These are phyloP conservation scores for Colletotrichum spaethianum DNA, from an alignment of 2,329 filamentous ascomycete species.

Conservation along the genomic window DNA sequence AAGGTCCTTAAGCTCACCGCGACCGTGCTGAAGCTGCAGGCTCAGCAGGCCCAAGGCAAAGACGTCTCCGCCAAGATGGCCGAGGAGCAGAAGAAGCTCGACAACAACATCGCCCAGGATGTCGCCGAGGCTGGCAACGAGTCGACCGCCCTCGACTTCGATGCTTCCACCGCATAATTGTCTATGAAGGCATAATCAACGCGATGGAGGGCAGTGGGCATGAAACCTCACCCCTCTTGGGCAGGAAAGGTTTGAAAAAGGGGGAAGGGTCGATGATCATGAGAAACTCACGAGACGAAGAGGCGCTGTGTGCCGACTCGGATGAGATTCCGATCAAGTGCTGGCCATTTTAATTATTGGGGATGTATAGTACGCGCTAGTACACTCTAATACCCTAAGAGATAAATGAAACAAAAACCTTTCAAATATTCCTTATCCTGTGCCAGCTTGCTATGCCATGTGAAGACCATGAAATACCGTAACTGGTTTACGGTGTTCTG, in stretches of 20 bases:
- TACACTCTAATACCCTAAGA: conserved; percentile 32
- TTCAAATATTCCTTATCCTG: neutral
- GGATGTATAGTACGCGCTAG: conserved; percentile 16
- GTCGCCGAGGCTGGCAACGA: conserved; percentile 61
- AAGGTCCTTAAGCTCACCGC: conserved; percentile 72
- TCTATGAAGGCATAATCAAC: neutral
- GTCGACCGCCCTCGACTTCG: conserved; percentile 51
- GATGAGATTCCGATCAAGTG: conserved; percentile 40
- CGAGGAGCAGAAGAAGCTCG: conserved; percentile 64
- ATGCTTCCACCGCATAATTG: conserved; percentile 36
- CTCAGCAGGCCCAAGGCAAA: conserved; percentile 65
- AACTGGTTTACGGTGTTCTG: neutral
- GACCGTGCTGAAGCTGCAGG: conserved; percentile 64
- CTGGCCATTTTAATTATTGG: conserved; percentile 39
- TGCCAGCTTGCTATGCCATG: neutral
- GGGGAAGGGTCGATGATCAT: conserved; percentile 16
- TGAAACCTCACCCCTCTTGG: neutral
- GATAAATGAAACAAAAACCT: conserved; percentile 9
- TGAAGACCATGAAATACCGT: neutral
- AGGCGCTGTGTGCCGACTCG: conserved; percentile 38
- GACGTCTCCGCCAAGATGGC: conserved; percentile 61
- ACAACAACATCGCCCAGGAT: conserved; percentile 67
- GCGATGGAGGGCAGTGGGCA: neutral
- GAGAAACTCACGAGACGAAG: conserved; percentile 21
- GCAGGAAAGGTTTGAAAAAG: neutral